Evolutionary conservation across 1,284 basidiomycete genomes (phyloP).

Genomic region (Apiotrichum brassicae): DNA sequence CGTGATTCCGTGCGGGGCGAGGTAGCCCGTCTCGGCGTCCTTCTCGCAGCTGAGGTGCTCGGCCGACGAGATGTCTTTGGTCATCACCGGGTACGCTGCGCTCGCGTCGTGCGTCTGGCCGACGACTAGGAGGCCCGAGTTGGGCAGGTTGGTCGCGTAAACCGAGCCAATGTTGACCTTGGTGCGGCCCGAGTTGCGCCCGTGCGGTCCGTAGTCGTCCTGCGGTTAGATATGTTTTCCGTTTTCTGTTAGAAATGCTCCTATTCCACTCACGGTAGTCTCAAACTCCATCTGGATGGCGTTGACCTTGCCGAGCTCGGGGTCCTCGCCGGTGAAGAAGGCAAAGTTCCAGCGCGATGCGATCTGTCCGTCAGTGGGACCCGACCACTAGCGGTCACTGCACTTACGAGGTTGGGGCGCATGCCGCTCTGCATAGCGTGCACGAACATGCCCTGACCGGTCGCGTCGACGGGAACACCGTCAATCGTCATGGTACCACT

Average conservation of each 20-base stretch:
- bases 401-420: slow-evolving; percentile 73
- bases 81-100: slow-evolving; percentile 36
- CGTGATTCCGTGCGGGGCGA: slow-evolving; percentile 62
- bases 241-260: not conserved
- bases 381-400: not conserved
- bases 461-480: slow-evolving; percentile 60
- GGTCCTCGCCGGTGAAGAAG: slow-evolving; percentile 64
- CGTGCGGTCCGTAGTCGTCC: slow-evolving; percentile 64
- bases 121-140: slow-evolving; percentile 41
- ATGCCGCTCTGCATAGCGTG: slow-evolving; percentile 94
- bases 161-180: slow-evolving; percentile 71
- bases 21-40: slow-evolving; percentile 74
- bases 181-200: slow-evolving; percentile 69
- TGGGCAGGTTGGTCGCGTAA: slow-evolving; percentile 22
- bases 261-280: slow-evolving; percentile 59
- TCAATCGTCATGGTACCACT: slow-evolving; percentile 67
- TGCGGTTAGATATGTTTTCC: slow-evolving; percentile 8
- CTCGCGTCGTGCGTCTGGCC: slow-evolving; percentile 63
- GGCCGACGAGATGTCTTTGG: slow-evolving; percentile 62
- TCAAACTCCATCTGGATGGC: slow-evolving; percentile 96
- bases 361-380: slow-evolving; percentile 49
- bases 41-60: slow-evolving; percentile 59
- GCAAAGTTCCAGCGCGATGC: slow-evolving; percentile 95
- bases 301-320: slow-evolving; percentile 62
- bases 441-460: slow-evolving; percentile 84